Evolutionary conservation across 106 monocot genomes (phyloP).

Genomic region (Chionographis japonica): DNA sequence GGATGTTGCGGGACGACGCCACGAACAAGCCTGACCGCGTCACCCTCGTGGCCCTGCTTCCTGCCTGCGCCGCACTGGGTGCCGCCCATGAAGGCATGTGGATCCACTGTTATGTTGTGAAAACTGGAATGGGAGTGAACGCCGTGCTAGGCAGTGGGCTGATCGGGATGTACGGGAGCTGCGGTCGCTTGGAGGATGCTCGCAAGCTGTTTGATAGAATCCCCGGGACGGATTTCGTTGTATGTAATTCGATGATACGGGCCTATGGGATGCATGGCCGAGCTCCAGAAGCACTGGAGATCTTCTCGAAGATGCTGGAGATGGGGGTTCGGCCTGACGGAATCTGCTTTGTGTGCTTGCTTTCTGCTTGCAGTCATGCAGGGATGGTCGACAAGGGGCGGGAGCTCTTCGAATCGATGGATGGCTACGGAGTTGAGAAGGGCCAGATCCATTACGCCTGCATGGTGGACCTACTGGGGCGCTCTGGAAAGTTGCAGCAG

Average conservation of each 20-base stretch:
- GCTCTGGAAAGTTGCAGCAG: slow-evolving; percentile 22
- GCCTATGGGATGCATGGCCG: slow-evolving; percentile 41
- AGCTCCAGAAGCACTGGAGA: slow-evolving; percentile 25
- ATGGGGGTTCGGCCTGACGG: slow-evolving; percentile 21
- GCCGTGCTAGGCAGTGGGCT: slow-evolving; percentile 31
- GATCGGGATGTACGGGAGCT: slow-evolving; percentile 35
- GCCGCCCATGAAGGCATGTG: slow-evolving; percentile 33
- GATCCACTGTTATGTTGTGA: slow-evolving; percentile 32
- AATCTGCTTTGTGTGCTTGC: slow-evolving; percentile 35
- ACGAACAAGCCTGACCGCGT: slow-evolving; percentile 20
- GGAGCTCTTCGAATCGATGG: slow-evolving; percentile 35
- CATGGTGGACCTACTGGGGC: slow-evolving; percentile 50
- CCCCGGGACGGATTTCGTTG: slow-evolving; percentile 15
- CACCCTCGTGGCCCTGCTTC: slow-evolving; percentile 45
- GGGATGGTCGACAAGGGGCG: slow-evolving; percentile 40
- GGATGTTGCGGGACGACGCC: slow-evolving; percentile 12
- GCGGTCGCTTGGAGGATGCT: slow-evolving; percentile 32
- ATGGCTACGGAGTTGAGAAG: slow-evolving; percentile 20
- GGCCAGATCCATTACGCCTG: slow-evolving; percentile 39
- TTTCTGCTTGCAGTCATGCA: slow-evolving; percentile 50
- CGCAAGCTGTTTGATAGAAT: slow-evolving; percentile 23
- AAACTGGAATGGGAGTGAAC: slow-evolving; percentile 18
- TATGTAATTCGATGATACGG: slow-evolving; percentile 38
- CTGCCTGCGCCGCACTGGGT: slow-evolving; percentile 27
- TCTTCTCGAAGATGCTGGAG: slow-evolving; percentile 28